Percentiles rank a stretch among this genome's conserved stretches.
These are phyloP conservation scores for Aureobasidium vineae DNA, from an alignment of 2,329 filamentous ascomycete genomes.

Conservation along the genomic window DNA sequence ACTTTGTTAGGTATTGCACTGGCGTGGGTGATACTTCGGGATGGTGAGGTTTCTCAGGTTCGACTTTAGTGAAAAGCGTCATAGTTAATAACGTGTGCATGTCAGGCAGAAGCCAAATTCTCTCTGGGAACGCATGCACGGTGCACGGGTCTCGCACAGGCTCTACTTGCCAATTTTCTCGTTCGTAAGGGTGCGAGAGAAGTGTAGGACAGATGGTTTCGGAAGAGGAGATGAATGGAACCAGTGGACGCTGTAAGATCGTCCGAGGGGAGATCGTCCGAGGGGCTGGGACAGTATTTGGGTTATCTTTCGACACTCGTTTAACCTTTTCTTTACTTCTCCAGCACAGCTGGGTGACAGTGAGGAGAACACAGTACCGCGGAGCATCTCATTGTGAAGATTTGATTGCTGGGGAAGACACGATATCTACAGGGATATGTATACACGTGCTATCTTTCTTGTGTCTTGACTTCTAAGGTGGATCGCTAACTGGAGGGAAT, in stretches of 20 bases:
- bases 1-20: neutral
- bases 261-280: neutral
- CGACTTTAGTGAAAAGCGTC: neutral
- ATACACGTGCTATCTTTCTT: neutral
- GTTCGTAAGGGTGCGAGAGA: neutral
- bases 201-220: neutral
- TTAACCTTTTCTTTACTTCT: neutral
- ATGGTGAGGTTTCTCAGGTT: neutral
- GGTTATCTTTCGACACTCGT: neutral
- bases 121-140: neutral
- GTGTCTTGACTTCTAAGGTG: neutral
- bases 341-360: neutral
- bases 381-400: too few relatives aligned
- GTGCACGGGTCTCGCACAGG: neutral
- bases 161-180: neutral
- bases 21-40: neutral
- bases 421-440: neutral
- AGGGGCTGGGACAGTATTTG: neutral
- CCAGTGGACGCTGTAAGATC: neutral
- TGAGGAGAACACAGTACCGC: too few relatives aligned
- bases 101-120: slow-evolving; percentile 1
- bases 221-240: neutral
- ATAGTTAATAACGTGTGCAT: neutral
- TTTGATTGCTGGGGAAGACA: neutral
- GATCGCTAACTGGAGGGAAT: neutral